Conservation (phyloP, 768 basidiomycete genomes). For the Trichaptum fuscoviolaceum region DNA sequence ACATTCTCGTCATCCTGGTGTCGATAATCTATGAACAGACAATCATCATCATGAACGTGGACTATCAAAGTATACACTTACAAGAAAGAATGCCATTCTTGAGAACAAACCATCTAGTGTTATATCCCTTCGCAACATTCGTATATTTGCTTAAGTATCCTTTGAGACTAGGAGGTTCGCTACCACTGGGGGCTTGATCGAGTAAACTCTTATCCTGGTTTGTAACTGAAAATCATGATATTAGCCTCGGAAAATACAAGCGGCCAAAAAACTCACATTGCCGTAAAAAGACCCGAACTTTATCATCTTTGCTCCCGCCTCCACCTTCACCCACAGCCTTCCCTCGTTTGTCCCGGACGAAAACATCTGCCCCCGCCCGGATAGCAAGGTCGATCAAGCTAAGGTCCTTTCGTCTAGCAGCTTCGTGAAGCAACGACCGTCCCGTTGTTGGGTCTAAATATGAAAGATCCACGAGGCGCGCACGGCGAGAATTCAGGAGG, state of each 20-base stretch:
- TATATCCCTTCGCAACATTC: slow-evolving; percentile 88
- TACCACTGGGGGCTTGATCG: slow-evolving; percentile 32
- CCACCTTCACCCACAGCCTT: slow-evolving; percentile 50
- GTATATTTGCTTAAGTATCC: slow-evolving; percentile 90
- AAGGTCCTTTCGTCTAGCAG: slow-evolving; percentile 75
- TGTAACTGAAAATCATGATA: slow-evolving; percentile 45
- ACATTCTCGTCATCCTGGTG: slow-evolving; percentile 87
- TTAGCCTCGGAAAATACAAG: neutral
- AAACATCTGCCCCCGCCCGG: slow-evolving; percentile 83
- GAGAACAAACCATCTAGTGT: slow-evolving; percentile 88
- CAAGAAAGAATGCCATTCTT: slow-evolving; percentile 83
- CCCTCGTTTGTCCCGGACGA: slow-evolving; percentile 74
- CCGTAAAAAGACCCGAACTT: slow-evolving; percentile 73
- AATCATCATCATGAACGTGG: slow-evolving; percentile 5
- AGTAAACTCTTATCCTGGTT: slow-evolving; percentile 77
- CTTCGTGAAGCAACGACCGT: slow-evolving; percentile 79
- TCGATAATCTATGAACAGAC: slow-evolving; percentile 54
- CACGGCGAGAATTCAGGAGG: slow-evolving; percentile 67
- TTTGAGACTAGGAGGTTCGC: slow-evolving; percentile 57
- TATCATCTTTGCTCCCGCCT: slow-evolving; percentile 71
- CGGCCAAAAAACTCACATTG: slow-evolving; percentile 55
- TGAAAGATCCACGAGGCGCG: slow-evolving; percentile 67
- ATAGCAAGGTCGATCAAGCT: slow-evolving; percentile 79
- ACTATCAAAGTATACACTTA: slow-evolving; percentile 30
- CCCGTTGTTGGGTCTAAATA: slow-evolving; percentile 79